A percentile compares a stretch with the other conserved stretches of the same genome.
phyloP scores from a whole-genome alignment of 2,329 filamentous ascomycete species.

The Arthrobotrys sinensis region DNA sequence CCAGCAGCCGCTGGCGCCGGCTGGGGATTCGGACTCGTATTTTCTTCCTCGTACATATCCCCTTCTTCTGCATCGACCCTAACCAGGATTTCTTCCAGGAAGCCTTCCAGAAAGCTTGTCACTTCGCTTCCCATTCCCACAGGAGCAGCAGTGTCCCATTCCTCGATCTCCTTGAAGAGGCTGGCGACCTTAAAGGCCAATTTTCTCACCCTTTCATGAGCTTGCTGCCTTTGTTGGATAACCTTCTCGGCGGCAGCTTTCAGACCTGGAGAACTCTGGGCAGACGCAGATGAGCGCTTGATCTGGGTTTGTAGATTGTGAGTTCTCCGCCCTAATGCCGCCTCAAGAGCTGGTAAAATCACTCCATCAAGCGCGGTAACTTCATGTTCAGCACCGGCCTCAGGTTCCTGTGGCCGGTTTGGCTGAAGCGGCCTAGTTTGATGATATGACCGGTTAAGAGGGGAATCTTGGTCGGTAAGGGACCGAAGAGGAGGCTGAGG shows the following conservation, averaged over 20 bases:
- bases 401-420: conserved; percentile 37
- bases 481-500: conserved; percentile 52
- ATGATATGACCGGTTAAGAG: conserved; percentile 51
- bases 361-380: conserved; percentile 91
- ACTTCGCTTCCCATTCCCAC: conserved; percentile 96
- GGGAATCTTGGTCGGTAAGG: conserved; percentile 54
- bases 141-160: conserved; percentile 85
- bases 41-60: conserved; percentile 55
- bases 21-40: conserved; percentile 39
- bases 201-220: conserved; percentile 85
- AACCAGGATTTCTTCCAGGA: conserved; percentile 93
- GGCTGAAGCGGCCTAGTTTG: conserved; percentile 49
- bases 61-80: conserved; percentile 90
- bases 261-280: conserved; percentile 55
- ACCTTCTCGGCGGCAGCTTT: conserved; percentile 67
- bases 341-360: conserved; percentile 91
- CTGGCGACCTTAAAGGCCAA: conserved; percentile 86
- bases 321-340: conserved; percentile 84
- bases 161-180: conserved; percentile 90
- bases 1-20: conserved; percentile 17
- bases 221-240: conserved; percentile 78
- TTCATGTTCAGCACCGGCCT: conserved; percentile 71
- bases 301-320: conserved; percentile 71
- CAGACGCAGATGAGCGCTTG: conserved; percentile 62
- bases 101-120: conserved; percentile 87